phyloP scores from a whole-genome alignment of 352 stramenopile species.

The Globisporangium emineosum region DNA sequence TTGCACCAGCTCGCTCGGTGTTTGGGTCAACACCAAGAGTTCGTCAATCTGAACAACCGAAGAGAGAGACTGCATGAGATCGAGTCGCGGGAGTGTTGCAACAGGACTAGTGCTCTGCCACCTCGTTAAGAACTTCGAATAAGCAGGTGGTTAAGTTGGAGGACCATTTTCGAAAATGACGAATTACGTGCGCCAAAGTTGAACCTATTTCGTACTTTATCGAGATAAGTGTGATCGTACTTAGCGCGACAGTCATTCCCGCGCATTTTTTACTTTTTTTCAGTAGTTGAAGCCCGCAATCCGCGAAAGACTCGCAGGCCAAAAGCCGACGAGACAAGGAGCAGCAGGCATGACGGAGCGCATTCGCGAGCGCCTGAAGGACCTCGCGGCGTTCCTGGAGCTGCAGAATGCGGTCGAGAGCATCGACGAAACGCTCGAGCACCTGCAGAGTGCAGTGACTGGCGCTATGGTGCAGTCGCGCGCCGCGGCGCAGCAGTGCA shows the following conservation, averaged over 20 bases:
- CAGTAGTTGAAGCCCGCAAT: neutral
- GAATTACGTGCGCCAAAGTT: neutral
- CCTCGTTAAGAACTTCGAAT: constrained; percentile 38
- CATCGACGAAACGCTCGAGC: constrained; percentile 58
- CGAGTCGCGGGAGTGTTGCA: constrained; percentile 38
- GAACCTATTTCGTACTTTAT: neutral
- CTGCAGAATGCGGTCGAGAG: constrained; percentile 56
- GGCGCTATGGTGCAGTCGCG: constrained; percentile 57
- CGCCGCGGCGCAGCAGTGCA: constrained; percentile 58
- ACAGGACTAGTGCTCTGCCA: constrained; percentile 59
- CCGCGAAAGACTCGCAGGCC: neutral
- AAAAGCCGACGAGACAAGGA: neutral
- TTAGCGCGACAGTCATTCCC: neutral
- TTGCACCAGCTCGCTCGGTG: neutral
- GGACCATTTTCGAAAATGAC: neutral
- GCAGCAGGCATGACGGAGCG: constrained; percentile 29
- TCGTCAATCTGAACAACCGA: constrained; percentile 68
- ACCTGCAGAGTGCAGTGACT: constrained; percentile 41
- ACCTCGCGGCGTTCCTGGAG: constrained; percentile 59
- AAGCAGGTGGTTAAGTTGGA: too few species aligned
- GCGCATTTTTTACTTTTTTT: neutral
- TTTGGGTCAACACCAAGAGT: constrained; percentile 24
- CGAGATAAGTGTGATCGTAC: neutral
- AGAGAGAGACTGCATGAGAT: constrained; percentile 63
- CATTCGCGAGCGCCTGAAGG: constrained; percentile 52